These are phyloP conservation scores for Malassezia cuniculi DNA, from an alignment of 1,284 basidiomycete genomes.

Conservation along the genomic window DNA sequence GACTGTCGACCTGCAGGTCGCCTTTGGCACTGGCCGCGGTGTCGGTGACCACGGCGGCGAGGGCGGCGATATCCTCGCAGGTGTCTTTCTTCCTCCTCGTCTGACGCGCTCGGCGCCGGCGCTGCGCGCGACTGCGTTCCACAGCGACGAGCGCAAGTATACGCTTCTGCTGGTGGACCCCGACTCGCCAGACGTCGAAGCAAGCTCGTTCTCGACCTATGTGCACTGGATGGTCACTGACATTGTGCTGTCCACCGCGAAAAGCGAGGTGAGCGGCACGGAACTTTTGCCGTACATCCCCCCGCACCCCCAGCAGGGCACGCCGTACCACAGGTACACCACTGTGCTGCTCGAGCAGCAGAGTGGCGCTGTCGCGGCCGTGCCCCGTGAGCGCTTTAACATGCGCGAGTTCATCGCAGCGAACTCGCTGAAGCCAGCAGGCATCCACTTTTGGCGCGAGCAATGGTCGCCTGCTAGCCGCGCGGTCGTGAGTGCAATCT, in stretches of 20 bases:
- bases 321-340: conserved; percentile 73
- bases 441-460: conserved; percentile 69
- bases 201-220: conserved; percentile 57
- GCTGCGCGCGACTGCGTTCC: conserved; percentile 63
- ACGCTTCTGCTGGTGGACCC: conserved; percentile 78
- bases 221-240: conserved; percentile 71
- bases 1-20: conserved; percentile 59
- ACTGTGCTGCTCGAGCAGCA: conserved; percentile 62
- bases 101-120: conserved; percentile 56
- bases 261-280: background rate
- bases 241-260: conserved; percentile 36
- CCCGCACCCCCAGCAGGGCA: conserved; percentile 72
- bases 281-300: conserved; percentile 67
- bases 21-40: conserved; percentile 48
- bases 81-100: conserved; percentile 43
- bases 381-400: conserved; percentile 52
- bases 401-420: conserved; percentile 54
- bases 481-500: conserved; percentile 56
- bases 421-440: conserved; percentile 53
- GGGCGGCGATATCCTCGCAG: conserved; percentile 57
- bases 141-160: conserved; percentile 66
- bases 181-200: conserved; percentile 67
- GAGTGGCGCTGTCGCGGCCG: background rate
- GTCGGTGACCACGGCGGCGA: conserved; percentile 46
- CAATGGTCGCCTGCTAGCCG: conserved; percentile 53